Evolutionary conservation across 2,329 filamentous ascomycete genomes (phyloP).

Genomic region (Ascochyta viciae-villosae): DNA sequence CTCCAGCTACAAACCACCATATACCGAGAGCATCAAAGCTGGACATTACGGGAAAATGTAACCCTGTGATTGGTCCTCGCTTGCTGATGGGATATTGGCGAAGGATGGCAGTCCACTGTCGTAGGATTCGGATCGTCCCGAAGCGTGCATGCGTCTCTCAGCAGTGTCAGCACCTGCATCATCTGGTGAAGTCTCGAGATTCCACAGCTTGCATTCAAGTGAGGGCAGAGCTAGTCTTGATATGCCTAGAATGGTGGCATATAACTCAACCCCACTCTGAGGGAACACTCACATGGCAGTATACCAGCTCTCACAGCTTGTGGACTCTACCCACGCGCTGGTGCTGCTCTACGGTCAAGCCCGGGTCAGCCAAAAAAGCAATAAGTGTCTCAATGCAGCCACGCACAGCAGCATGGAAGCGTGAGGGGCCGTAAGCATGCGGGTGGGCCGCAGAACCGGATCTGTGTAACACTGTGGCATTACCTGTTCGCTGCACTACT

Average conservation of each 20-base stretch:
- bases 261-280: conserved; percentile 6
- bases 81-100: neutral
- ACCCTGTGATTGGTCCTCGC: conserved; percentile 1
- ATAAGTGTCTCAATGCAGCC: conserved; percentile 6
- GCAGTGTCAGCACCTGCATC: conserved; percentile 5
- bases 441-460: conserved; percentile 23
- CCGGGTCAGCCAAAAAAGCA: conserved; percentile 16
- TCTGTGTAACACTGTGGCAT: conserved; percentile 22
- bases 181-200: conserved; percentile 14
- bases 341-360: conserved; percentile 9
- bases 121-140: conserved; percentile 13
- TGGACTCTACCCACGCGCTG: conserved; percentile 9
- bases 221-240: conserved; percentile 19
- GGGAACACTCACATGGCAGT: conserved; percentile 9
- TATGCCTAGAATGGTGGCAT: conserved; percentile 16
- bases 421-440: conserved; percentile 17
- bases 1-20: conserved; percentile 8
- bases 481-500: conserved; percentile 4
- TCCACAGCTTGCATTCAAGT: conserved; percentile 6
- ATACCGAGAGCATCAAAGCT: conserved; percentile 1
- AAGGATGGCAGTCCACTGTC: conserved; percentile 5
- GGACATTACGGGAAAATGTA: neutral
- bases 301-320: neutral
- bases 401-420: conserved; percentile 18
- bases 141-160: conserved; percentile 10